Evolutionary conservation across 768 basidiomycete genomes (phyloP).

Genomic region (Amanita phalloides): DNA sequence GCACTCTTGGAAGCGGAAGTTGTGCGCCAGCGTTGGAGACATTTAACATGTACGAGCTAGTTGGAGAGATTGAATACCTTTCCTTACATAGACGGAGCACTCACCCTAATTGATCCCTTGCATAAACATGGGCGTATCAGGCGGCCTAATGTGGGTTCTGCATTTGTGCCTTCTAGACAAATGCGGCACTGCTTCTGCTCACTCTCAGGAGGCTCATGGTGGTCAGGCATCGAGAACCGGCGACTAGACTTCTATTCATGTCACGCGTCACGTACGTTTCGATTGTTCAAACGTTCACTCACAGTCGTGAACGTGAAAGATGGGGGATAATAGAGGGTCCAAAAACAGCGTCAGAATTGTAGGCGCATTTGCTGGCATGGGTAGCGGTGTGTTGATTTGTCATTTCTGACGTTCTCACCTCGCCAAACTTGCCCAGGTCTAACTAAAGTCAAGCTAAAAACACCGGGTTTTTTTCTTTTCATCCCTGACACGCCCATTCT

Average conservation of each 20-base stretch:
- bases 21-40: conserved; percentile 67
- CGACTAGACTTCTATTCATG: not conserved
- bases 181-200: conserved; percentile 74
- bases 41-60: conserved; percentile 73
- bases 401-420: conserved; percentile 1
- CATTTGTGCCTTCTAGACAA: conserved; percentile 60
- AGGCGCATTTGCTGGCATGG: conserved; percentile 48
- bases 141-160: conserved; percentile 53
- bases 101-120: conserved; percentile 64
- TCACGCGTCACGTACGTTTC: not conserved
- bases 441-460: conserved; percentile 31
- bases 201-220: conserved; percentile 1
- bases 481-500: not conserved
- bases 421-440: conserved; percentile 23
- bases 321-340: conserved; percentile 20
- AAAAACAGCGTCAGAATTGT: conserved; percentile 33
- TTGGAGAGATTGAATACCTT: conserved; percentile 9
- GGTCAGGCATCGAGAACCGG: conserved; percentile 2
- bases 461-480: not conserved
- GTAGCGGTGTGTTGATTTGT: conserved; percentile 36
- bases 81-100: conserved; percentile 10
- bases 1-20: conserved; percentile 49
- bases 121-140: conserved; percentile 78
- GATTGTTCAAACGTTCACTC: not conserved
- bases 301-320: conserved; percentile 9